phyloP scores from a whole-genome alignment of 495 filamentous ascomycete genomes.

The Podospora pseudopauciseta region DNA sequence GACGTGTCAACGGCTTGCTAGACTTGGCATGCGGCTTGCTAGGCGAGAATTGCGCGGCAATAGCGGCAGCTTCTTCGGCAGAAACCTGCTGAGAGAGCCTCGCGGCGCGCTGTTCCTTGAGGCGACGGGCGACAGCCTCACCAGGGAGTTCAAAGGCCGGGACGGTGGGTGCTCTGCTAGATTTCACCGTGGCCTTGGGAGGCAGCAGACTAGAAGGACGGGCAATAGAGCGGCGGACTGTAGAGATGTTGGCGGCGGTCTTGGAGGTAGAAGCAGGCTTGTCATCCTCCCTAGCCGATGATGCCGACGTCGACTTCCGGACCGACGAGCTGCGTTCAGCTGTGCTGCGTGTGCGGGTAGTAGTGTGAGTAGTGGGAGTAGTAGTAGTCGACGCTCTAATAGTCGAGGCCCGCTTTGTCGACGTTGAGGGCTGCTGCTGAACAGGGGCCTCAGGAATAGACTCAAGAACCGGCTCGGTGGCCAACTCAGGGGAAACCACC shows the following conservation, averaged over 20 bases:
- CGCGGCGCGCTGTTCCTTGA: slow-evolving; percentile 51
- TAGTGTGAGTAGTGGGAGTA: background rate
- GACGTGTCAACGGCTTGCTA: slow-evolving; percentile 55
- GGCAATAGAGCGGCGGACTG: slow-evolving; percentile 17
- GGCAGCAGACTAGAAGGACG: slow-evolving; percentile 43
- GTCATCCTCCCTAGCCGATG: slow-evolving; percentile 31
- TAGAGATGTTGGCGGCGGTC: slow-evolving; percentile 5
- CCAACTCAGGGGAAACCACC: slow-evolving; percentile 35
- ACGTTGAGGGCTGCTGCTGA: background rate
- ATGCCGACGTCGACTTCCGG: slow-evolving; percentile 37
- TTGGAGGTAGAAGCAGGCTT: slow-evolving; percentile 19
- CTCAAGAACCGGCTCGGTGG: background rate
- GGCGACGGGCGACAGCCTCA: slow-evolving; percentile 62
- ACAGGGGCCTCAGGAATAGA: background rate
- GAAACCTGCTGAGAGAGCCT: slow-evolving; percentile 38
- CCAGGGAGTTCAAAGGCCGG: slow-evolving; percentile 68
- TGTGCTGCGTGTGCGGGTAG: background rate
- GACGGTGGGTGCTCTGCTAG: slow-evolving; percentile 59
- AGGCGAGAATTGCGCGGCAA: slow-evolving; percentile 29
- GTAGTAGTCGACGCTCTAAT: background rate
- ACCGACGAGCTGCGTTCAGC: slow-evolving; percentile 27
- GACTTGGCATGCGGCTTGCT: slow-evolving; percentile 52
- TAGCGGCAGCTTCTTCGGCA: slow-evolving; percentile 31
- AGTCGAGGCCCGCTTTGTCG: background rate
- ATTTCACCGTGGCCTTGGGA: slow-evolving; percentile 49